phyloP scores from a whole-genome alignment of 345 rosid genomes.

The Trapa incisa region DNA sequence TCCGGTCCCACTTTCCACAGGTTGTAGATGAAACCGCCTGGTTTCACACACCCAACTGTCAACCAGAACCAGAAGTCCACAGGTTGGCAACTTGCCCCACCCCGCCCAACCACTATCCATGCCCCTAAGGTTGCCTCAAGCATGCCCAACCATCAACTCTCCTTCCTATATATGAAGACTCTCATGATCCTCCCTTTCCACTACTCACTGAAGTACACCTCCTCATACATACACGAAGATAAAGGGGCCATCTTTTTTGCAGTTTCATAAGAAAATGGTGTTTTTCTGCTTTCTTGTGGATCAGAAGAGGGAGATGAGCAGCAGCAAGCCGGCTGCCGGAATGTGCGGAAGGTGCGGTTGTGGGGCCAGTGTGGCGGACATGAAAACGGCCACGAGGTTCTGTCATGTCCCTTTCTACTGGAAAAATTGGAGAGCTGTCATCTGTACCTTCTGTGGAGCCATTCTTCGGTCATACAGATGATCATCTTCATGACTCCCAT shows the following conservation, averaged over 20 bases:
- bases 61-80: neutral
- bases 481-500: neutral
- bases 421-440: constrained; percentile 75
- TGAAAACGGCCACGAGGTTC: constrained; percentile 73
- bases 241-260: neutral
- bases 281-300: constrained; percentile 78
- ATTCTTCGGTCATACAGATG: constrained; percentile 64
- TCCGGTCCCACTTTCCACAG: neutral
- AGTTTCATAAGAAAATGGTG: constrained; percentile 28
- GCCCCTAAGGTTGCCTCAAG: neutral
- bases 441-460: constrained; percentile 81
- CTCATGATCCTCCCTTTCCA: neutral
- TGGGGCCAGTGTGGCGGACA: constrained; percentile 94
- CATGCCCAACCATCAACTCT: neutral
- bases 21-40: neutral
- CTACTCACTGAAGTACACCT: neutral
- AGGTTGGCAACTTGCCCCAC: neutral
- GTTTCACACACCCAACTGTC: neutral
- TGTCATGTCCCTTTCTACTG: constrained; percentile 73
- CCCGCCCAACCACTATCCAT: neutral
- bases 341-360: constrained; percentile 82
- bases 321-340: constrained; percentile 89
- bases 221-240: neutral
- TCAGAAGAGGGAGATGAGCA: constrained; percentile 55
- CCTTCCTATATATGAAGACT: constrained; percentile 1